Percentiles rank a stretch among this genome's conserved stretches.
phyloP scores from a whole-genome alignment of 371 early-diverging fungal genomes.

The Lichtheimia ornata region DNA sequence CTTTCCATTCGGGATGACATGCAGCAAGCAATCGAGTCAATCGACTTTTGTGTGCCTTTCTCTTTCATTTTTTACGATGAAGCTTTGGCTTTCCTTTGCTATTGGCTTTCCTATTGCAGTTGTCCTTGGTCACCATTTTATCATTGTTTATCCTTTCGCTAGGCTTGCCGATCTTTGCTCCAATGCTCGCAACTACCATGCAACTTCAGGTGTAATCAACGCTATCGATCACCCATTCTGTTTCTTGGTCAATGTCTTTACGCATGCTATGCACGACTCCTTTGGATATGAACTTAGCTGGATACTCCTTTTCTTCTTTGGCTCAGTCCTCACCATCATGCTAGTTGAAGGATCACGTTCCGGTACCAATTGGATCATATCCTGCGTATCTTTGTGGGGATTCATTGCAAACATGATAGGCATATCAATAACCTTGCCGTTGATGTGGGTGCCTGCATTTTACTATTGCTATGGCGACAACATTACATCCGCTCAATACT shows the following conservation, averaged over 20 bases:
- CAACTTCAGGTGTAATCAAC: constrained; percentile 2
- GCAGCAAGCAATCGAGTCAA: background rate
- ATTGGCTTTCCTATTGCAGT: constrained; percentile 3
- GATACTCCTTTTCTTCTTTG: constrained; percentile 12
- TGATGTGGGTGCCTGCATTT: constrained; percentile 13
- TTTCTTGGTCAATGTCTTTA: constrained; percentile 12
- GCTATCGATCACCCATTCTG: background rate
- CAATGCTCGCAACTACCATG: background rate
- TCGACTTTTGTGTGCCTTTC: background rate
- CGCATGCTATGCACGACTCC: constrained; percentile 12
- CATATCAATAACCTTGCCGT: constrained; percentile 8
- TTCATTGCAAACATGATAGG: constrained; percentile 10
- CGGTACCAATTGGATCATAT: constrained; percentile 7
- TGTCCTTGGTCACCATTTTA: background rate
- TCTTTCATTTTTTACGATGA: background rate
- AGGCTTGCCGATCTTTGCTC: background rate
- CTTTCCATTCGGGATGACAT: no score
- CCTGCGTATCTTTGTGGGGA: constrained; percentile 9
- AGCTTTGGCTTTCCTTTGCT: constrained; percentile 6
- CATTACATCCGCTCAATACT: background rate
- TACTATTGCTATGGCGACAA: constrained; percentile 7
- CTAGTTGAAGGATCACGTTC: constrained; percentile 18
- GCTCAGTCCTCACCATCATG: constrained; percentile 7
- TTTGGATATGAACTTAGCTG: constrained; percentile 10
- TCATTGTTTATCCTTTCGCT: background rate